Conservation (phyloP, 305 asterid genomes). For the Stenogyne calaminthoides region DNA sequence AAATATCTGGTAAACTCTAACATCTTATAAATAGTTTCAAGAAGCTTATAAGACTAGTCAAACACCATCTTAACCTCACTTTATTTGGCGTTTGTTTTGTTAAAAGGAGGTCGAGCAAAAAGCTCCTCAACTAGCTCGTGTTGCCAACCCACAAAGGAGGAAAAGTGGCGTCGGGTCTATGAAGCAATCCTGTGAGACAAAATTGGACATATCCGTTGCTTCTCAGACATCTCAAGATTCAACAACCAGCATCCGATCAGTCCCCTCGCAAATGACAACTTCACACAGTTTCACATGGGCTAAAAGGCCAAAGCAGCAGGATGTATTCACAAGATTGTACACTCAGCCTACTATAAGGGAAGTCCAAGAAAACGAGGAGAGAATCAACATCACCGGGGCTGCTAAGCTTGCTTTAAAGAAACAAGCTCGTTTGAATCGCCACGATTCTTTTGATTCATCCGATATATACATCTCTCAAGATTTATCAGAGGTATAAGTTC, state of each 20-base stretch:
- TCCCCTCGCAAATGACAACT: conserved; percentile 51
- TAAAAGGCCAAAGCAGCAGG: conserved; percentile 50
- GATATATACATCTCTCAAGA: conserved; percentile 48
- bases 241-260: conserved; percentile 51
- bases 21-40: too few relatives aligned
- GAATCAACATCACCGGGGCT: conserved; percentile 12
- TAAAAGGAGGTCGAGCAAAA: conserved; percentile 53
- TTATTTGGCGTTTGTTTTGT: neutral
- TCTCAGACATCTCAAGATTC: conserved; percentile 64
- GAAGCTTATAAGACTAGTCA: too few relatives aligned
- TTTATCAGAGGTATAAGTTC: conserved; percentile 37
- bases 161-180: conserved; percentile 46
- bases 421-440: conserved; percentile 32
- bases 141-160: conserved; percentile 37
- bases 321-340: conserved; percentile 46
- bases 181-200: conserved; percentile 59
- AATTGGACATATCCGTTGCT: conserved; percentile 65
- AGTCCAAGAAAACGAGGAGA: conserved; percentile 39
- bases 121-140: conserved; percentile 36
- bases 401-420: conserved; percentile 35
- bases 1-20: too few relatives aligned
- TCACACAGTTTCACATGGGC: conserved; percentile 60
- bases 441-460: conserved; percentile 54
- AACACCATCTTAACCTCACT: too few relatives aligned
- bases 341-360: conserved; percentile 41